Base-by-base conservation (phyloP, 352 stramenopile species). In the Globisporangium carolinianum region DNA sequence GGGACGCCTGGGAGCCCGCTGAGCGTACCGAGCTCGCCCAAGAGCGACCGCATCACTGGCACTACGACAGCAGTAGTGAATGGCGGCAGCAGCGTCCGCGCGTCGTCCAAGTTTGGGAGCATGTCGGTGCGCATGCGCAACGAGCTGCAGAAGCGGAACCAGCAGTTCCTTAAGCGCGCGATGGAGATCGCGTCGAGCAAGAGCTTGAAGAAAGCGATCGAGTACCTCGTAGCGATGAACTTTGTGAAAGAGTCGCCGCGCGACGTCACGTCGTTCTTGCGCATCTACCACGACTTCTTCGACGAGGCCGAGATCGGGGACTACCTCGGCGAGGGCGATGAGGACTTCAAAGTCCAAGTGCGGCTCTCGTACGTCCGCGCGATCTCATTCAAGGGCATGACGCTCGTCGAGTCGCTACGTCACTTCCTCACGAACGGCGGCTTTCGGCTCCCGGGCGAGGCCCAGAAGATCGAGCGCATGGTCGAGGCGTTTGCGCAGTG, bases 401-500 rank as follows among this genome's bases (percentile, higher is more conserved):
- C 92, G 35, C 79, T 99, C 17, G 96, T 98, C 15, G 83, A 98
- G 68, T 98, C 94, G 5, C 72, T 99, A 5, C 81, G 97, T 1
- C 93, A 98, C 67, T 98, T 98, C 45, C 73, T 99, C 32, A 99
- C 97, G 10, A 96, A 96, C 57, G 96, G 96, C 66, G 97, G 97
- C 0, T 99, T 99, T 61, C 88, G 88, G 24, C 71, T 99, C 7
- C 97, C 97, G 39, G 97, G 97, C 8, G 97, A 99, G 68, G 94
- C 95, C 2, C 97, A 99, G 71, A 98, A 98, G 65, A 98, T 99
- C 60, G 96, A 99, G 66, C 78, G 97, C 52, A 94, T 99, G 69
- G 89, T 99, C 36, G 92, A 96, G 55, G 96, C 94, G 2, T 99
- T 99, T 65, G 86, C 92, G 0, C 94, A 99, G 65, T 99, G 96